Evolutionary conservation across 805 yeast genomes (phyloP).

Genomic region (Wickerhamiella vanderwaltii): DNA sequence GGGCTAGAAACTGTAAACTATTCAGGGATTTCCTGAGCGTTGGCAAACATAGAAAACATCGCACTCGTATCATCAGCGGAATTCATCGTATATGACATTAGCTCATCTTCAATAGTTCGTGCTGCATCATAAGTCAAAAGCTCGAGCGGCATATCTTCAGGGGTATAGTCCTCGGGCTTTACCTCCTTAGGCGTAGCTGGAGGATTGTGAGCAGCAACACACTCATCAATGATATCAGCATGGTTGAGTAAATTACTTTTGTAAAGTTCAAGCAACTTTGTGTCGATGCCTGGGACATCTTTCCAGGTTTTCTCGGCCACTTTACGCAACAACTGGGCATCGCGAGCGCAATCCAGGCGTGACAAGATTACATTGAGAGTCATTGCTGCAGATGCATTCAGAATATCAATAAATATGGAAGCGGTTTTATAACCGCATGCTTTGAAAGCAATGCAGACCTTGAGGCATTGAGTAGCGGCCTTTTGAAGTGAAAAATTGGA

Average conservation of each 20-base stretch:
- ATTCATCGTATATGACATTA: no score
- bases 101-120: neutral
- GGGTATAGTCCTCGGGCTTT: neutral
- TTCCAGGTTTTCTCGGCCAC: neutral
- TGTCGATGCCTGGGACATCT: neutral
- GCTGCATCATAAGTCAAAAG: neutral
- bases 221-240: constrained; percentile 5
- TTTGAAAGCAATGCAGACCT: neutral
- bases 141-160: neutral
- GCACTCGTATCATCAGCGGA: no score
- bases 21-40: no score
- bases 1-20: no score
- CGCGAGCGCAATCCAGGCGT: neutral
- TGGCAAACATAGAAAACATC: no score
- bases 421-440: neutral
- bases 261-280: neutral
- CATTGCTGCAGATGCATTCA: neutral
- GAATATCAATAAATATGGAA: neutral
- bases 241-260: neutral
- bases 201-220: neutral
- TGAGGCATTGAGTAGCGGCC: neutral
- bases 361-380: neutral
- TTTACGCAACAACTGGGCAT: neutral
- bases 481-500: constrained; percentile 1
- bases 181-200: neutral